These are phyloP conservation scores for Thielaviopsis musarum DNA, from an alignment of 2,329 filamentous ascomycete genomes.

Conservation along the genomic window DNA sequence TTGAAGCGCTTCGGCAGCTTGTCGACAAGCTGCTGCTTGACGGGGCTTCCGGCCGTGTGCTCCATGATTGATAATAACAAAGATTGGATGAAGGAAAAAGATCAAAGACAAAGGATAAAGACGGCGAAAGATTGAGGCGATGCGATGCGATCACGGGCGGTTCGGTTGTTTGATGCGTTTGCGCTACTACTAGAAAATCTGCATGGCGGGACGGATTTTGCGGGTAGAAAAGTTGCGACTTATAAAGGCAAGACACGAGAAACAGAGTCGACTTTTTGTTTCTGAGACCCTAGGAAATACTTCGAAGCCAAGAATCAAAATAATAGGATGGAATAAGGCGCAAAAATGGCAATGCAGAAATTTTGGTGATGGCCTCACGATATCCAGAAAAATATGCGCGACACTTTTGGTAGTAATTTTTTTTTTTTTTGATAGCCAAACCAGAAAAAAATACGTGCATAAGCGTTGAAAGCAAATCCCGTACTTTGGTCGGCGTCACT, in stretches of 20 bases:
- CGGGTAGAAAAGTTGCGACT: neutral
- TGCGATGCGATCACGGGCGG: neutral
- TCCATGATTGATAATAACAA: constrained; percentile 8
- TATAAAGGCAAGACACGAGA: neutral
- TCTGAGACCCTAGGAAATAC: neutral
- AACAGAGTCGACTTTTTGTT: neutral
- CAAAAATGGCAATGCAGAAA: neutral
- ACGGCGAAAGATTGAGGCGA: neutral
- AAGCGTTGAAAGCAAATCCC: constrained; percentile 4
- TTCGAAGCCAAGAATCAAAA: neutral
- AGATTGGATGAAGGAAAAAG: neutral
- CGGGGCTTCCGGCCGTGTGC: constrained; percentile 19
- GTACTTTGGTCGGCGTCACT: constrained; percentile 8
- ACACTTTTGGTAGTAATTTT: neutral
- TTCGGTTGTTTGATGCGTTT: neutral
- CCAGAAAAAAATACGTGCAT: constrained; percentile 5
- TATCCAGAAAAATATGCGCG: constrained; percentile 1
- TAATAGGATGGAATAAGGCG: neutral
- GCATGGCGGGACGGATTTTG: constrained; percentile 7
- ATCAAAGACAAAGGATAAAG: neutral
- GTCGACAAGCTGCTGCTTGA: constrained; percentile 83
- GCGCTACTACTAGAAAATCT: constrained; percentile 7
- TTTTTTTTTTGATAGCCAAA: neutral
- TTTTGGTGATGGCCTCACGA: neutral
- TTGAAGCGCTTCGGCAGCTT: constrained; percentile 81